A percentile compares a stretch with the other conserved stretches of the same genome.
These are phyloP conservation scores for Cutaneotrichosporon sp. DNA, from an alignment of 1,284 basidiomycete species.

Conservation along the genomic window DNA sequence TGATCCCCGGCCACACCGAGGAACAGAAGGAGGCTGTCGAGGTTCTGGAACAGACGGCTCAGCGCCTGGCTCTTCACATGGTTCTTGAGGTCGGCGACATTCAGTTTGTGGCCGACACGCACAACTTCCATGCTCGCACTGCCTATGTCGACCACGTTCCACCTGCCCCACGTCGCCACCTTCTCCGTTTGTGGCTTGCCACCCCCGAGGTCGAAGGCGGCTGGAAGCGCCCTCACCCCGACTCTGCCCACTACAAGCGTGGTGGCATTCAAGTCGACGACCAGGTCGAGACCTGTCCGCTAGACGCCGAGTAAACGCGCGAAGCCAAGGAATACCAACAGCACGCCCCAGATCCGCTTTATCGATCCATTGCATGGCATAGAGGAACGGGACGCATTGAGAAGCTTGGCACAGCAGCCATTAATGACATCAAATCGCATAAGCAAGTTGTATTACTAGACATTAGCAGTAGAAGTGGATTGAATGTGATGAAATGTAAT, in stretches of 20 bases:
- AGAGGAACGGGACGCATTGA: no score
- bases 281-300: slow-evolving; percentile 43
- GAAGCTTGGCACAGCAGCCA: no score
- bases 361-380: no score
- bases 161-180: slow-evolving; percentile 45
- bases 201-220: slow-evolving; percentile 46
- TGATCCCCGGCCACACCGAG: slow-evolving; percentile 40
- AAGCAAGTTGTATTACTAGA: no score
- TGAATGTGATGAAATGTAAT: no score
- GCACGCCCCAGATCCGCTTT: no score
- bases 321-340: no score
- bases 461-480: no score
- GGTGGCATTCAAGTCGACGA: slow-evolving; percentile 45
- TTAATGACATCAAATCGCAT: no score
- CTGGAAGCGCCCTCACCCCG: slow-evolving; percentile 47
- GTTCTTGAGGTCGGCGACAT: slow-evolving; percentile 49
- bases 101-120: slow-evolving; percentile 41
- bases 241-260: slow-evolving; percentile 40
- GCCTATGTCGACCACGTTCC: slow-evolving; percentile 48
- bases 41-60: slow-evolving; percentile 48
- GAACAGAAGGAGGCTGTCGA: slow-evolving; percentile 47
- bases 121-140: slow-evolving; percentile 49
- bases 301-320: slow-evolving; percentile 44
- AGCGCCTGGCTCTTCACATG: slow-evolving; percentile 48
- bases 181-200: slow-evolving; percentile 50